These are phyloP conservation scores for Pugionium cornutum DNA, from an alignment of 345 rosid genomes.

Conservation along the genomic window DNA sequence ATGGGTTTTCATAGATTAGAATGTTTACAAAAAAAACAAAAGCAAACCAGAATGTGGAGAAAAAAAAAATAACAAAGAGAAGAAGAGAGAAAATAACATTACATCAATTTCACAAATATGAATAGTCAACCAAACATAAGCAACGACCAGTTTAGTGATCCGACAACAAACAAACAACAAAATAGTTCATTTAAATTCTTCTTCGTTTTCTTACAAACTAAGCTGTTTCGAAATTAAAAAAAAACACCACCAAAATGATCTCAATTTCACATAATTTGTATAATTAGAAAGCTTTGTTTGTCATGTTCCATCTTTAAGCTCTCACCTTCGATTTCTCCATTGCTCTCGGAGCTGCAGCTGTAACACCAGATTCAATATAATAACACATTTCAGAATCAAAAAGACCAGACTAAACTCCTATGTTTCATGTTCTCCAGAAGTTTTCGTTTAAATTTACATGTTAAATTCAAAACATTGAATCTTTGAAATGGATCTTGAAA, in stretches of 20 bases:
- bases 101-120: no score
- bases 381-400: not conserved
- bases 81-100: no score
- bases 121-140: slow-evolving; percentile 5
- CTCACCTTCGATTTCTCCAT: slow-evolving; percentile 39
- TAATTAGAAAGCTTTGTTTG: slow-evolving; percentile 34
- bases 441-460: not conserved
- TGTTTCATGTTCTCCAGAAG: not conserved
- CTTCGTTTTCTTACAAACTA: slow-evolving; percentile 34
- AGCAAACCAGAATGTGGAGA: no score
- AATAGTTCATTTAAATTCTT: slow-evolving; percentile 28
- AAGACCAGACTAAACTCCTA: slow-evolving; percentile 2
- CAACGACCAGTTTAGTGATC: slow-evolving; percentile 28
- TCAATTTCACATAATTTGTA: slow-evolving; percentile 29
- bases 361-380: slow-evolving; percentile 2
- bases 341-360: slow-evolving; percentile 9
- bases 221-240: slow-evolving; percentile 15
- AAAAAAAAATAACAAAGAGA: no score
- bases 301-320: slow-evolving; percentile 35
- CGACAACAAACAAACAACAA: slow-evolving; percentile 14
- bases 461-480: not conserved
- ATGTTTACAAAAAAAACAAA: no score
- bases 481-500: not conserved
- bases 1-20: no score
- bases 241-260: slow-evolving; percentile 34